Base-by-base conservation (phyloP, 768 basidiomycete species). In the Neoboletus subvelutipes region DNA sequence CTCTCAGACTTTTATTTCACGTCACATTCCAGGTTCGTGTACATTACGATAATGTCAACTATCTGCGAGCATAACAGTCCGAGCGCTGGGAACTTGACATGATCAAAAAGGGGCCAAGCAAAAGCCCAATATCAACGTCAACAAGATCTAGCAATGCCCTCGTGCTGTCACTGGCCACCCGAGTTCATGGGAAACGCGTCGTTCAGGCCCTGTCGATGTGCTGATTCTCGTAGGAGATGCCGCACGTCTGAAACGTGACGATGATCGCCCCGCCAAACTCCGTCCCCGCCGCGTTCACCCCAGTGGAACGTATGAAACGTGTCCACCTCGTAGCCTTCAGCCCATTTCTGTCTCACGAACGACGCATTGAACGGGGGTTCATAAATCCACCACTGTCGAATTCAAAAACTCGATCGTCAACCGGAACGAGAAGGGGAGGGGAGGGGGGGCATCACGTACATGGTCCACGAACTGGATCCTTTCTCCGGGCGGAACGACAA, bases 221-320 rank as follows among this genome's bases (percentile, higher is more conserved):
- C 78, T 28, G 79, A 80, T 55, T 80, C 76, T 9, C 48, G 59
- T 37, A 74, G 57, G 41, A 80, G 57, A 34, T 46, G 52, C 43
- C 76, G 67, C 47, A 79, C 71, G 12, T 78, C 78, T 39, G 56
- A 60, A 28, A 79, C 70, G 37, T 75, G 71, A 33, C 61, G 56
- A 29, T 70, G 69, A 43, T 74, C 65, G 0, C 66, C 74, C 52
- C 55, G 64, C 76, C 78, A 79, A 29, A 62, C 49, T 3, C 73
- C 75, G 29, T 75, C 68, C 4, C 49, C 64, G 5, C 58, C 69
- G 7, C 54, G 70, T 49, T 79, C 78, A 11, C 76, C 78, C 80
- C 80, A 81, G 59, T 79, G 77, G 55, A 80, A 81, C 0, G 77
- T 73, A 56, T 81, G 80, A 62, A 81, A 80, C 10, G 80, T 77